Evolutionary conservation across 148 eudicot genomes (phyloP), one percentile per base, ranked within the genome.

Genomic region (Camellia granthamiana): DNA sequence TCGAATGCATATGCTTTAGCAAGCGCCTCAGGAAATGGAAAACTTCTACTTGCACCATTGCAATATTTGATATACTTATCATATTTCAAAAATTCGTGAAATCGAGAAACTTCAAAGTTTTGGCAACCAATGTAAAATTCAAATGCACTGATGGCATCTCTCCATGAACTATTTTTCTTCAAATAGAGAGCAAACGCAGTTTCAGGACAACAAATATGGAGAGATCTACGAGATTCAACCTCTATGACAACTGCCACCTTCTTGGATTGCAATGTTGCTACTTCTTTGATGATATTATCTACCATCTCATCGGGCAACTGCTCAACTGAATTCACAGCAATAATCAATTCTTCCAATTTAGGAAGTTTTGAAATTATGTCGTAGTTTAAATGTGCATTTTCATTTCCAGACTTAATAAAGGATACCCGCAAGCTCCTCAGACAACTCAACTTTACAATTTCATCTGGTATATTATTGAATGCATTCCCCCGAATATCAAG

Each of bases 401-500:
- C 43, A 60, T 16, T 43, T 76, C 54, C 30, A 3, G 18, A 72
- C 16, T 47, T 19, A 4, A 6, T 2, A 30, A 76, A 75, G 62
- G 83, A 81, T 30, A 76, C 54, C 23, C 64, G 41, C 61, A 81
- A 69, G 38, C 76, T 75, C 74, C n/a, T 81, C 42, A 76, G 14
- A 5, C 10, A 3, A 3, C 6, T 44, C 46, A 80, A 49, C 16
- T 52, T 19, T 5, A 11, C 51, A 60, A 69, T 58, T 12, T 76
- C 19, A 3, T 18, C 11, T 1, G 79, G 83, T 15, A 81, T 44
- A 4, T 6, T 15, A 6, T 18, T 19, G 59, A 81, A 2, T 49
- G 76, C 80, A 76, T 70, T 81, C 9, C 84, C 83, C 2, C 51
- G 75, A 13, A 76, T 69, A 69, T 81, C 83, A 23, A 81, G 80